phyloP scores from a whole-genome alignment of 2,329 filamentous ascomycete species.

The Colletotrichum sidae region DNA sequence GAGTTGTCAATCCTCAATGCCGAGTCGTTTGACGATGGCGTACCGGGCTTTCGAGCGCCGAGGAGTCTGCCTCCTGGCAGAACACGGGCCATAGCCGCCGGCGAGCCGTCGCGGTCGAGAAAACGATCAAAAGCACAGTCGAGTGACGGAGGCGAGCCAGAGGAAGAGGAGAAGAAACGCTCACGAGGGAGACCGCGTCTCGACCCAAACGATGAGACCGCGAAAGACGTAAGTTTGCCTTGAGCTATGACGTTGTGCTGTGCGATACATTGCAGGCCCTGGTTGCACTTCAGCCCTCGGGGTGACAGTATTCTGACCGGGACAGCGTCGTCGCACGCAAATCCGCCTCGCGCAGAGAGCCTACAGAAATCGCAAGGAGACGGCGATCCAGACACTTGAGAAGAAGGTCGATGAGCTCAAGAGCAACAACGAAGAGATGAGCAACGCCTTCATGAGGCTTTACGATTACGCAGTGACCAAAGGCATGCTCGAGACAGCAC shows the following conservation, averaged over 20 bases:
- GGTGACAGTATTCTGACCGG: constrained; percentile 38
- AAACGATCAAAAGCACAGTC: constrained; percentile 47
- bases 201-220: constrained; percentile 81
- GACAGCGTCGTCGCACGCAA: constrained; percentile 82
- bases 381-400: constrained; percentile 79
- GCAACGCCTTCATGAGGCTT: constrained; percentile 74
- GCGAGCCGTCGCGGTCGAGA: constrained; percentile 37
- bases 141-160: constrained; percentile 47
- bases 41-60: constrained; percentile 37
- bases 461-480: constrained; percentile 70
- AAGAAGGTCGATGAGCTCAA: constrained; percentile 77
- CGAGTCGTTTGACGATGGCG: constrained; percentile 56
- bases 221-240: constrained; percentile 75
- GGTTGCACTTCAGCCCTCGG: not conserved
- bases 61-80: constrained; percentile 38
- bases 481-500: constrained; percentile 67
- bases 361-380: constrained; percentile 87
- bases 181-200: constrained; percentile 79
- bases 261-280: not conserved
- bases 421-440: constrained; percentile 78
- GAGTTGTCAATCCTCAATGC: constrained; percentile 59
- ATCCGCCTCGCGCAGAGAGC: constrained; percentile 88
- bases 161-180: constrained; percentile 66
- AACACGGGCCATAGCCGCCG: constrained; percentile 16
- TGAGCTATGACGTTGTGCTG: not conserved